Percentiles rank a stretch among this genome's conserved stretches.
These are phyloP conservation scores for Alternaria gansuensis DNA, from an alignment of 2,329 filamentous ascomycete genomes.

Conservation along the genomic window DNA sequence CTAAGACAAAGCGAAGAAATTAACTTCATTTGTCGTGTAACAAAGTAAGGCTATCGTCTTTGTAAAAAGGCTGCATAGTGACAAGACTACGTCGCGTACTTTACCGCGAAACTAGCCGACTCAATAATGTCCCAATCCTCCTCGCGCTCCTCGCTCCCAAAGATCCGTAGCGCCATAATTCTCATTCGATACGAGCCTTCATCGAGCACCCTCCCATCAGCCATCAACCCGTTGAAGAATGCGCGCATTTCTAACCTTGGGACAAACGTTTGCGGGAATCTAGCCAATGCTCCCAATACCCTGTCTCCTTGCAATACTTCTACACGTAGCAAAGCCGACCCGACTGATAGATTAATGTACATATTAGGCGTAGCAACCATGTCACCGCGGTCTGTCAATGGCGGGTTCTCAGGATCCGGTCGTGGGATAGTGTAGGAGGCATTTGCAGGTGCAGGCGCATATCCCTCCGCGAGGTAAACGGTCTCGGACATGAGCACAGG, in stretches of 20 bases:
- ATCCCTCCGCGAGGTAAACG: slow-evolving; percentile 24
- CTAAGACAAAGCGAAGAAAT: too few species aligned
- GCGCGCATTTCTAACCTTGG: slow-evolving; percentile 6
- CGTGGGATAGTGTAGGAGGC: slow-evolving; percentile 21
- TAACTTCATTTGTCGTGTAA: too few species aligned
- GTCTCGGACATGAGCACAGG: slow-evolving; percentile 9
- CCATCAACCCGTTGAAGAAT: slow-evolving; percentile 29
- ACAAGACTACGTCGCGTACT: background rate
- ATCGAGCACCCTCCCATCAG: slow-evolving; percentile 24
- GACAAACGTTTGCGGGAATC: slow-evolving; percentile 20
- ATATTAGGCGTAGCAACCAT: slow-evolving; percentile 5
- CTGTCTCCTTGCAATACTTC: slow-evolving; percentile 20
- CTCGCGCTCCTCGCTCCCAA: background rate
- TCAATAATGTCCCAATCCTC: slow-evolving; percentile 11
- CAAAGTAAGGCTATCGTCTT: too few species aligned
- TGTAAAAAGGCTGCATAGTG: too few species aligned
- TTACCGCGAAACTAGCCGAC: background rate
- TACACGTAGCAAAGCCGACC: slow-evolving; percentile 12
- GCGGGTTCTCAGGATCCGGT: slow-evolving; percentile 23
- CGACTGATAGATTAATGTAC: background rate
- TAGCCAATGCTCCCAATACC: slow-evolving; percentile 16
- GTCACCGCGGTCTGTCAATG: slow-evolving; percentile 12
- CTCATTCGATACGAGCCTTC: slow-evolving; percentile 28
- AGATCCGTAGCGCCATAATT: slow-evolving; percentile 25
- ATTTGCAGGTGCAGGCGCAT: slow-evolving; percentile 19